These are phyloP conservation scores for Epichloe gansuensis DNA, from an alignment of 2,329 filamentous ascomycete species.

Conservation along the genomic window DNA sequence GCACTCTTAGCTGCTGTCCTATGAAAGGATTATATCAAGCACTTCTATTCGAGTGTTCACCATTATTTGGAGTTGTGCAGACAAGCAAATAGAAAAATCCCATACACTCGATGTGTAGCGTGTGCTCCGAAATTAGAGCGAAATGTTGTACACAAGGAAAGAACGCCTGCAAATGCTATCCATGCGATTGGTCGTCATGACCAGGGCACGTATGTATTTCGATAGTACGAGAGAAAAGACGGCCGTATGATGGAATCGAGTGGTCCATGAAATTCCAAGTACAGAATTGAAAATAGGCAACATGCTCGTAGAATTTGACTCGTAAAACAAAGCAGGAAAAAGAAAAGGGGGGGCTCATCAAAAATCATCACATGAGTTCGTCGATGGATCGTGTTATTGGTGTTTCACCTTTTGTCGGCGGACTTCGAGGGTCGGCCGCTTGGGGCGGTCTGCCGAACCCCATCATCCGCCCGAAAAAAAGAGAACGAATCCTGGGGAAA, in stretches of 20 bases:
- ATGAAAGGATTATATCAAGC: too few relatives aligned
- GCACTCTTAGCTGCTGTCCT: too few relatives aligned
- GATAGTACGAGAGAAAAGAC: not conserved
- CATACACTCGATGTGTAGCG: not conserved
- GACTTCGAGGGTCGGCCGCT: slow-evolving; percentile 56
- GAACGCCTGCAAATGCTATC: slow-evolving; percentile 5
- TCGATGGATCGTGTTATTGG: slow-evolving; percentile 69
- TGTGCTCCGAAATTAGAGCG: not conserved
- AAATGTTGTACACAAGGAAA: not conserved
- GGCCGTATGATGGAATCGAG: not conserved
- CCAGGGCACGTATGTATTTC: not conserved
- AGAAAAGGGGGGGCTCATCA: not conserved
- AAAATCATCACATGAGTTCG: slow-evolving; percentile 49
- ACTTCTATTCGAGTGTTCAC: not conserved
- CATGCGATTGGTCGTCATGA: not conserved
- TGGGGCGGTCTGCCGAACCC: slow-evolving; percentile 38
- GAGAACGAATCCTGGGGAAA: slow-evolving; percentile 42
- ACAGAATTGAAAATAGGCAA: not conserved
- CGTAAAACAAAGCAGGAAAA: not conserved
- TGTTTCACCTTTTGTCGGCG: slow-evolving; percentile 58
- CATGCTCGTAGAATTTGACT: not conserved
- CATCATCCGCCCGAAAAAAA: slow-evolving; percentile 30
- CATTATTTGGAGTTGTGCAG: not conserved
- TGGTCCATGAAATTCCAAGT: not conserved
- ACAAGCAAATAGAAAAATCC: not conserved